These are phyloP conservation scores for Truncatella angustata DNA, from an alignment of 2,329 filamentous ascomycete genomes.

Conservation along the genomic window DNA sequence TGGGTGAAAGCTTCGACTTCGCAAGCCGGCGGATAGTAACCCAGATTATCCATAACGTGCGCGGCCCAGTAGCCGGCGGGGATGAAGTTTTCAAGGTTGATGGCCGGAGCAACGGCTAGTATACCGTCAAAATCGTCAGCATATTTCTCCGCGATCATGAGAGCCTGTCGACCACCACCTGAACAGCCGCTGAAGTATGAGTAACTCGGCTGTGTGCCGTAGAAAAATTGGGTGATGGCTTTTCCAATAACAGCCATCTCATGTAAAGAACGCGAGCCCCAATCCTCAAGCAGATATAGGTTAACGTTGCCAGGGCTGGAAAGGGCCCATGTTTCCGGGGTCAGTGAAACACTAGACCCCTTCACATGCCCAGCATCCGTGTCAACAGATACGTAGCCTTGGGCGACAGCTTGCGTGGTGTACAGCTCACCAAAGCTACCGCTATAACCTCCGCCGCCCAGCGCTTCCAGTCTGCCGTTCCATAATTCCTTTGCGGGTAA, in stretches of 20 bases:
- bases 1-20: conserved; percentile 27
- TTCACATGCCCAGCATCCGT: conserved; percentile 26
- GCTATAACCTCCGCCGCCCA: conserved; percentile 34
- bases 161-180: conserved; percentile 53
- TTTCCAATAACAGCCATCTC: conserved; percentile 49
- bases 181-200: conserved; percentile 56
- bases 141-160: conserved; percentile 48
- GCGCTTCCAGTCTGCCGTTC: conserved; percentile 35
- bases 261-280: conserved; percentile 30
- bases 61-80: conserved; percentile 35
- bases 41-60: conserved; percentile 25
- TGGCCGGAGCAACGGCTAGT: conserved; percentile 38
- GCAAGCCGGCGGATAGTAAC: conserved; percentile 19
- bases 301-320: conserved; percentile 22
- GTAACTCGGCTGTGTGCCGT: conserved; percentile 39
- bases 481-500: conserved; percentile 31
- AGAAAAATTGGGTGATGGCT: conserved; percentile 44
- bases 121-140: conserved; percentile 55
- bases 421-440: conserved; percentile 9
- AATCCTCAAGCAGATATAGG: conserved; percentile 17
- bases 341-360: background rate
- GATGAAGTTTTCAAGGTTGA: conserved; percentile 18
- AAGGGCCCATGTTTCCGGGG: conserved; percentile 19
- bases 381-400: conserved; percentile 22
- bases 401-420: conserved; percentile 18